These are phyloP conservation scores for Cylindrotheca fusiformis DNA, from an alignment of 108 stramenopile species.

Conservation along the genomic window DNA sequence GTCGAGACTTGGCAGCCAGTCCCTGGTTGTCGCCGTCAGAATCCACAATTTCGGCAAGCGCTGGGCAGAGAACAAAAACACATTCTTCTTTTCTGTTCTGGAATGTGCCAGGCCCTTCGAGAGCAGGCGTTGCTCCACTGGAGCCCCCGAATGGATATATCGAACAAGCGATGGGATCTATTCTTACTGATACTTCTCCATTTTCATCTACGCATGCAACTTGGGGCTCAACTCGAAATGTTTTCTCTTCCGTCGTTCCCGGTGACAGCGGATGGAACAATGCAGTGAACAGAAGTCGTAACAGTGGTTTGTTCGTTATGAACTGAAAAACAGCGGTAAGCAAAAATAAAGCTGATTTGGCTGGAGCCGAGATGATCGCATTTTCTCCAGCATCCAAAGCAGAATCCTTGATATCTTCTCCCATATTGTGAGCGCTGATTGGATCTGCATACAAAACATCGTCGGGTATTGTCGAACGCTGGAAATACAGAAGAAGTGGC, in stretches of 20 bases:
- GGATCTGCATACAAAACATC: conserved; percentile 36
- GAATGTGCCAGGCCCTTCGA: background rate
- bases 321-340: conserved; percentile 68
- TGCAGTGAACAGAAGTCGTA: conserved; percentile 63
- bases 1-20: conserved; percentile 30
- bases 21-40: conserved; percentile 27
- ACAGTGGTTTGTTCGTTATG: conserved; percentile 60
- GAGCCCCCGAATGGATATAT: conserved; percentile 45
- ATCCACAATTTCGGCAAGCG: conserved; percentile 59
- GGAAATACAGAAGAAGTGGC: conserved; percentile 70
- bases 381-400: conserved; percentile 28
- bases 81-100: conserved; percentile 26
- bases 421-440: conserved; percentile 16
- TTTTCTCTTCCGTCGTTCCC: conserved; percentile 51
- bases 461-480: conserved; percentile 35
- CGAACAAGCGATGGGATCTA: conserved; percentile 27
- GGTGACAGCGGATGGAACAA: conserved; percentile 82
- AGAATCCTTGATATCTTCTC: conserved; percentile 16
- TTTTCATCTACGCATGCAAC: conserved; percentile 42
- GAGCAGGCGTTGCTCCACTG: conserved; percentile 18
- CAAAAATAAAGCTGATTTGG: conserved; percentile 80
- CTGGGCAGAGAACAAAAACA: conserved; percentile 75
- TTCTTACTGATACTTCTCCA: conserved; percentile 32
- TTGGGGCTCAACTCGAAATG: conserved; percentile 54
- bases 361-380: conserved; percentile 57